phyloP scores from a whole-genome alignment of 2,329 filamentous ascomycete species.

The Dactylonectria estremocensis region DNA sequence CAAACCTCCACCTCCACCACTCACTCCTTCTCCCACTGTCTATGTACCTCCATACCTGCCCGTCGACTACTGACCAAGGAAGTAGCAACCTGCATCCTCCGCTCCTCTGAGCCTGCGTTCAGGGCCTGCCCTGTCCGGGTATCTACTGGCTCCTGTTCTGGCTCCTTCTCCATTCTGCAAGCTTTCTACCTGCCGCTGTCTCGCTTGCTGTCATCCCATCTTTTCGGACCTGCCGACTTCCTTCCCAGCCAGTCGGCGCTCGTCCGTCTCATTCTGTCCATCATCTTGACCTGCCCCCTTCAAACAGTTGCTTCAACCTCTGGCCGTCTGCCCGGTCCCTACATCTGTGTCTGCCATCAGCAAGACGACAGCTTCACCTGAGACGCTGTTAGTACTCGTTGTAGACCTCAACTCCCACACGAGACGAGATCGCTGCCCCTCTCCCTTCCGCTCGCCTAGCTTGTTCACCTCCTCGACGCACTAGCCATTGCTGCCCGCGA shows the following conservation, averaged over 20 bases:
- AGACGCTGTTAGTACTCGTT: slow-evolving; percentile 23
- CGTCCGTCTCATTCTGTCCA: slow-evolving; percentile 38
- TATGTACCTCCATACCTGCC: slow-evolving; percentile 31
- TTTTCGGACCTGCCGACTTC: slow-evolving; percentile 42
- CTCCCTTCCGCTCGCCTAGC: slow-evolving; percentile 33
- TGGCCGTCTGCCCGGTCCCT: slow-evolving; percentile 39
- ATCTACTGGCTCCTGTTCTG: slow-evolving; percentile 33
- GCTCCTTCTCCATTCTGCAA: slow-evolving; percentile 36
- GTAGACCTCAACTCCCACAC: slow-evolving; percentile 33
- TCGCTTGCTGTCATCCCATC: slow-evolving; percentile 46
- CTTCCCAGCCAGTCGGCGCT: slow-evolving; percentile 46
- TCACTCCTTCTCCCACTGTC: slow-evolving; percentile 36
- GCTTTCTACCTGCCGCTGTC: slow-evolving; percentile 34
- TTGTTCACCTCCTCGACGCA: slow-evolving; percentile 35
- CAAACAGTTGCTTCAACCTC: slow-evolving; percentile 35
- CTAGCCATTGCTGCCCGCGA: slow-evolving; percentile 40
- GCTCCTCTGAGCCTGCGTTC: slow-evolving; percentile 23
- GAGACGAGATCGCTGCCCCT: slow-evolving; percentile 41
- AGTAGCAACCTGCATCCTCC: slow-evolving; percentile 33
- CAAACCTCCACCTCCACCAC: slow-evolving; percentile 41
- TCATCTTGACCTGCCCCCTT: slow-evolving; percentile 31
- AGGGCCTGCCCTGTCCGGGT: slow-evolving; percentile 35
- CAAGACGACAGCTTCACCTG: slow-evolving; percentile 36
- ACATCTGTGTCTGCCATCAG: slow-evolving; percentile 33
- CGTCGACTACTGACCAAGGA: slow-evolving; percentile 37